Conservation (phyloP, 768 basidiomycete genomes). For the Auricularia auricula-judae region DNA sequence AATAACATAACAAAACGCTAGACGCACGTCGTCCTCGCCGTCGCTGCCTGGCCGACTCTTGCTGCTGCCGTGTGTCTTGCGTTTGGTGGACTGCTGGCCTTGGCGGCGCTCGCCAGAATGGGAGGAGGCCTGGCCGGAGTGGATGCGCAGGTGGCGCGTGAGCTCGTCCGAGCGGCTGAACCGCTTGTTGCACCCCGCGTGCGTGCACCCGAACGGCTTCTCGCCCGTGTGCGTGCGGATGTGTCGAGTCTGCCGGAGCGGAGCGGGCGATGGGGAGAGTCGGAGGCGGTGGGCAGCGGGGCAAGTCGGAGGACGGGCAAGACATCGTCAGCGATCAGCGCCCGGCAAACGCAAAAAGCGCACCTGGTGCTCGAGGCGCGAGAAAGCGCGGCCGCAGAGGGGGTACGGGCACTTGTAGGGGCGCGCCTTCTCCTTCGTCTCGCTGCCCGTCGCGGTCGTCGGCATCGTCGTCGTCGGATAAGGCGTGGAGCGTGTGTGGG, state of each 20-base stretch:
- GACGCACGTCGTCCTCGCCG: constrained; percentile 56
- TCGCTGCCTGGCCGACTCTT: constrained; percentile 70
- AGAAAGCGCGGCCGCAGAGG: constrained; percentile 91
- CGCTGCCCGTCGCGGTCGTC: background rate
- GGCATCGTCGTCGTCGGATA: background rate
- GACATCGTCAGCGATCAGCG: background rate
- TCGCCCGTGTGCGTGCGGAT: constrained; percentile 98
- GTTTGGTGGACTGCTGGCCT: too few relatives aligned
- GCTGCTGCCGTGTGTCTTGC: constrained; percentile 21
- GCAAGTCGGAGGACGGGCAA: constrained; percentile 3
- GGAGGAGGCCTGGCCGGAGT: constrained; percentile 22
- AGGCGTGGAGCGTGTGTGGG: too few relatives aligned
- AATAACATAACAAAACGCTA: background rate
- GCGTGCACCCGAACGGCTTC: constrained; percentile 89
- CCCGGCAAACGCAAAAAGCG: constrained; percentile 12
- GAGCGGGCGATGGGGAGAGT: constrained; percentile 8
- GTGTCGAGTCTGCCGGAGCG: constrained; percentile 69
- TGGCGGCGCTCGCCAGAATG: constrained; percentile 11
- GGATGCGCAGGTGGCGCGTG: constrained; percentile 90
- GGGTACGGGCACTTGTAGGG: constrained; percentile 96
- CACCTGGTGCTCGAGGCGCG: constrained; percentile 92
- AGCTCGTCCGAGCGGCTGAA: constrained; percentile 98
- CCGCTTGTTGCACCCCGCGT: constrained; percentile 92
- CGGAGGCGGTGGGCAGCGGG: constrained; percentile 2
- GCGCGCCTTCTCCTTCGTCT: constrained; percentile 25